Evolutionary conservation across 169 alveolate species (phyloP).

Genomic region (Eimeria tenella): DNA sequence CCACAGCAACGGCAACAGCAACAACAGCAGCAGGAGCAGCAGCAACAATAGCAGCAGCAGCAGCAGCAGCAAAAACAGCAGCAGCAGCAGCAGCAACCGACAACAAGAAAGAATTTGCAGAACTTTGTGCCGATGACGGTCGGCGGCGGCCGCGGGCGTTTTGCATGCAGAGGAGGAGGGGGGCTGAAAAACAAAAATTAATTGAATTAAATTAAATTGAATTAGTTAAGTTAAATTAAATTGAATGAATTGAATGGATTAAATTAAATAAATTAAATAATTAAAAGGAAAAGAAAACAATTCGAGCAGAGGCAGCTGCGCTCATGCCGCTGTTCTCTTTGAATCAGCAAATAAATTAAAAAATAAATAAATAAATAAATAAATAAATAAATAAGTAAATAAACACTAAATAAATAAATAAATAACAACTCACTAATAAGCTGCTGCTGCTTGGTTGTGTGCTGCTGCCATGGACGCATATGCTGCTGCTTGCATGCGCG

Average conservation of each 20-base stretch:
- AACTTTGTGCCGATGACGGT: conserved; percentile 14
- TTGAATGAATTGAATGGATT: too few relatives aligned
- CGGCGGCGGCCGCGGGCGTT: conserved; percentile 31
- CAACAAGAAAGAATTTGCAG: conserved; percentile 20
- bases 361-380: too few relatives aligned
- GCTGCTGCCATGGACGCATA: conserved; percentile 5
- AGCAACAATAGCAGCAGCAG: background rate
- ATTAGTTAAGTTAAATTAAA: too few relatives aligned
- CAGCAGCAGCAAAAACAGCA: background rate
- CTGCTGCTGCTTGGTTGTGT: conserved; percentile 19
- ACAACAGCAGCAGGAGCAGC: background rate
- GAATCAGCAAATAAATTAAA: background rate
- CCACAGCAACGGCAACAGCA: too few relatives aligned
- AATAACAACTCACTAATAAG: background rate
- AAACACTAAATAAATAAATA: background rate
- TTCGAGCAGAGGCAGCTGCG: too few relatives aligned
- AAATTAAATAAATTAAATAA: too few relatives aligned
- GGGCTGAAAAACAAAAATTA: background rate
- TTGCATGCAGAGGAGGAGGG: background rate
- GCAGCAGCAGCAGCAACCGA: background rate
- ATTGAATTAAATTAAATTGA: too few relatives aligned
- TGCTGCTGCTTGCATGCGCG: conserved; percentile 3
- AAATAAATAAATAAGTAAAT: background rate
- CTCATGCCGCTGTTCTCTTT: too few relatives aligned
- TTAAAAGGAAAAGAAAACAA: background rate